Base-by-base conservation (phyloP, 345 rosid species). In the Toxicodendron radicans region DNA sequence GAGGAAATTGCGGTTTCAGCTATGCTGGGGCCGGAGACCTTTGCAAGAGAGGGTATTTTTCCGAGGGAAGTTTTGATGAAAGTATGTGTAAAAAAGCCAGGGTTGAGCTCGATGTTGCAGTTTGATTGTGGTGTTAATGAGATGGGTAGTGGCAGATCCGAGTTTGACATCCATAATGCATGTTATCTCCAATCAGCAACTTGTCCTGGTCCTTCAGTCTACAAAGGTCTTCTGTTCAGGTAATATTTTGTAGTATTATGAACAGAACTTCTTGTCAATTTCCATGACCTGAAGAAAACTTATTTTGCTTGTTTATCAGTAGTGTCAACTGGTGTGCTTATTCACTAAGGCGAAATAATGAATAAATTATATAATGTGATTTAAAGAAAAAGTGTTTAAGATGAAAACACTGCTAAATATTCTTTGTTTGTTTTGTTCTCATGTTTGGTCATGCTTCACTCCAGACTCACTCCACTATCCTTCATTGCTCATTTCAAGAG, bases 1-100 rank as follows among this genome's bases (percentile, higher is more conserved):
- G 98, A 94, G 61, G 91, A 92, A 67, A 86, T 94, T 57, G 95
- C 91, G 8, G 78, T 94, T 71, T 92, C 98, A 0, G 97, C 97
- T 68, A 74, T 94, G 83, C 68, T 91, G 78, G 77, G 83, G 35
- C 78, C 43, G 0, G 73, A 78, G 53, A 51, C 73, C 6, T 58
- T 17, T 18, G 52, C 5, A 5, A 66, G 27, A 14, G 83, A 78
- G 58, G 17, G 67, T 43, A 66, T 54, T 56, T 89, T 82, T 79
- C 90, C 89, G 0, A 83, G 90, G 74, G 82, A 79, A 48, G 84
- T 87, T 78, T 23, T 80, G 70, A 87, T 93, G 88, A 94, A 92
- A 79, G 90, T 92, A 1, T 89, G 91, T 62, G 79, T 94, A 53
- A 83, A 65, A 72, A 94, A 88, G 83, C 92, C 92, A 3, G 85